Base-by-base conservation (phyloP, 495 filamentous ascomycete genomes). In the Xylaria palmicola region DNA sequence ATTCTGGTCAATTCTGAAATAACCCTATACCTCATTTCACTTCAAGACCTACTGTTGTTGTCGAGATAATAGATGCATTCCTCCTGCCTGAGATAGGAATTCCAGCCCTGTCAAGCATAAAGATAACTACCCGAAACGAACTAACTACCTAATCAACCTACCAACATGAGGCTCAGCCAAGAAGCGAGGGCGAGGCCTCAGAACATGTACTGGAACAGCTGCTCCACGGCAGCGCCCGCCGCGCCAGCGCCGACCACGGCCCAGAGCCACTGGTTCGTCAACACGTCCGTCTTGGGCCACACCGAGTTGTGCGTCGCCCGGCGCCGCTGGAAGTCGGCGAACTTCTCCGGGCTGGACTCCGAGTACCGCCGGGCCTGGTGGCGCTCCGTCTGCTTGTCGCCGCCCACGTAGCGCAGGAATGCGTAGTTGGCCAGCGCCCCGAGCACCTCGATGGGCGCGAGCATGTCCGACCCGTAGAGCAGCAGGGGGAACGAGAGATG, bases 371-470 rank as follows among this genome's bases (percentile, higher is more conserved):
- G 69, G 39, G 75, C 77, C 63, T 85, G 82, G 37, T 69, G 71
- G 12, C 71, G 68, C 59, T 86, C 85, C 49, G 74, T 85, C 62
- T 83, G 63, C 66, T 75, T 80, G 65, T 83, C 82, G 3, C 84
- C 83, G 8, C 81, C 77, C 1, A 83, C 68, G 62, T 72, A 80
- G 40, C 83, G 82, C 0, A 87, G 75, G 73, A 81, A 85, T 20
- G 78, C 6, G 67, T 86, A 86, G 69, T 86, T 86, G 20, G 81
- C 76, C 12, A 86, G 12, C 0, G 81, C 81, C 0, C 84, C 85
- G 4, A 87, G 66, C 5, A 86, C 62, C 2, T 79, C 76, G 13
- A 84, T 62, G 0, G 83, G 83, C 41, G 80, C 75, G 37, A 85
- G 78, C 29, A 78, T 72, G 52, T 79, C 78, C 10, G 79, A 77